Evolutionary conservation across 257 asterid species (phyloP).

Genomic region (Solanum sejunctum): DNA sequence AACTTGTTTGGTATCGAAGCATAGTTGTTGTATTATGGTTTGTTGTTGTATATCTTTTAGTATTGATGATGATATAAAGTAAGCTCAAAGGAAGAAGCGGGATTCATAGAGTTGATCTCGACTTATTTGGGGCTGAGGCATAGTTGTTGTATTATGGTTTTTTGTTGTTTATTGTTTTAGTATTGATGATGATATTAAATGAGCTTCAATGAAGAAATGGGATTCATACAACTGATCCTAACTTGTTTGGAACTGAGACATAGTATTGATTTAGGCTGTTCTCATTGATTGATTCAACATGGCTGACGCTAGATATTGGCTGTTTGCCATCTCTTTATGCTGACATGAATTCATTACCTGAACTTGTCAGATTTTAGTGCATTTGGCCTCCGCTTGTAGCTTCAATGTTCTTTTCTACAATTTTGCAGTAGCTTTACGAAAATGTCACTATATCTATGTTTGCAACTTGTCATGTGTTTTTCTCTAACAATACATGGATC

Average conservation of each 20-base stretch:
- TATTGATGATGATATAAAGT: neutral
- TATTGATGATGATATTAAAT: neutral
- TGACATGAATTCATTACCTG: neutral
- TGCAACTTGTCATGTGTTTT: no score
- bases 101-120: neutral
- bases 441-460: neutral
- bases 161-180: neutral
- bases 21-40: neutral
- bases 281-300: neutral
- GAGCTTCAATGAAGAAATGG: neutral
- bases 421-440: neutral
- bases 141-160: neutral
- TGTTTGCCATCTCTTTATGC: neutral
- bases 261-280: neutral
- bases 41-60: neutral
- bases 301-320: neutral
- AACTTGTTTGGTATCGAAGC: neutral
- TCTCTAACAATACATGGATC: neutral
- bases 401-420: neutral
- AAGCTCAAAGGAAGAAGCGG: neutral
- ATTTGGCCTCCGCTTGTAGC: neutral
- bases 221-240: neutral
- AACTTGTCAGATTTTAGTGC: neutral
- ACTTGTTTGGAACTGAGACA: neutral
- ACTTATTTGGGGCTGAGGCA: neutral